phyloP scores from a whole-genome alignment of 2,329 filamentous ascomycete species.

The Fusarium tuaranense region DNA sequence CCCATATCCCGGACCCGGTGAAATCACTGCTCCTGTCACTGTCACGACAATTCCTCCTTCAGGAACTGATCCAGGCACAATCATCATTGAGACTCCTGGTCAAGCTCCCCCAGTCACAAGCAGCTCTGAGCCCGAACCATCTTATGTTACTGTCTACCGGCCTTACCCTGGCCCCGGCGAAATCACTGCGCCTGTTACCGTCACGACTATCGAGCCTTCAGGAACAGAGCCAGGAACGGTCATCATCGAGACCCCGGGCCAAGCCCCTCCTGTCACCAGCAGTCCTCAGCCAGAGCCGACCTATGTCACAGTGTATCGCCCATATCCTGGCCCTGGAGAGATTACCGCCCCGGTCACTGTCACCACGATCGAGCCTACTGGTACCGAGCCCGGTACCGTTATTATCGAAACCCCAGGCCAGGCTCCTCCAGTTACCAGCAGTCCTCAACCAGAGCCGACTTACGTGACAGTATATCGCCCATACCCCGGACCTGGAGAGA shows the following conservation, averaged over 20 bases:
- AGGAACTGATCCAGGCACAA: conserved; percentile 24
- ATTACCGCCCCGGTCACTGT: background rate
- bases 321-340: background rate
- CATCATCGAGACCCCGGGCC: conserved; percentile 1
- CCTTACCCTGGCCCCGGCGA: background rate
- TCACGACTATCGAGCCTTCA: conserved; percentile 6
- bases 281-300: background rate
- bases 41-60: conserved; percentile 23
- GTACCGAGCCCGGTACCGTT: background rate
- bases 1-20: background rate
- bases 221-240: conserved; percentile 19
- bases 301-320: background rate
- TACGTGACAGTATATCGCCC: background rate
- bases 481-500: background rate
- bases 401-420: conserved; percentile 13
- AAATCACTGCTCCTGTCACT: background rate
- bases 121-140: background rate
- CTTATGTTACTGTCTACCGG: background rate
- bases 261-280: background rate
- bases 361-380: background rate
- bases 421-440: background rate
- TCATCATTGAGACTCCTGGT: conserved; percentile 29
- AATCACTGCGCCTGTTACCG: background rate
- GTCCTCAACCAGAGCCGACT: background rate
- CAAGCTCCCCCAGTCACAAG: background rate